Percentiles rank a stretch among this genome's conserved stretches.
Evolutionary conservation across 768 basidiomycete species (phyloP).

Genomic region (Pilatotrama ljubarskyi): DNA sequence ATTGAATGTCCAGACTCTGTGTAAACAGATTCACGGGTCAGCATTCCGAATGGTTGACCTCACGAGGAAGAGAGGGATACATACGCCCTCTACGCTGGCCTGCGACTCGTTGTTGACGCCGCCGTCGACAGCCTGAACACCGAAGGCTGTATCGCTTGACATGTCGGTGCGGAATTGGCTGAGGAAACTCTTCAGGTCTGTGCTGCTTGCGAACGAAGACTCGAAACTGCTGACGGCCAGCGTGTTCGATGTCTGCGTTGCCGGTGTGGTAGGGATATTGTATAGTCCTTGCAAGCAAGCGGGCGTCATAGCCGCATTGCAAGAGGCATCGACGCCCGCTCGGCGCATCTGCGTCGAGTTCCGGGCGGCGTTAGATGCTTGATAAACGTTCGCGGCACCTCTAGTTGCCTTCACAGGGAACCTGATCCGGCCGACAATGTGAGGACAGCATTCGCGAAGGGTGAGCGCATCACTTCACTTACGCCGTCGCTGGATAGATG

Average conservation of each 20-base stretch:
- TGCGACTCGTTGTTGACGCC: constrained; percentile 13
- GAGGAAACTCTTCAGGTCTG: constrained; percentile 19
- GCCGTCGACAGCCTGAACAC: constrained; percentile 4
- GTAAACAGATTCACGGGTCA: background rate
- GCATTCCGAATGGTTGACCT: background rate
- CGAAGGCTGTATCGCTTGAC: constrained; percentile 8
- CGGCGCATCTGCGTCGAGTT: constrained; percentile 6
- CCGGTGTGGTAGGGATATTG: constrained; percentile 27
- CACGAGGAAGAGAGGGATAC: background rate
- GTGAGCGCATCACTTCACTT: constrained; percentile 7
- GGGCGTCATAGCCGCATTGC: constrained; percentile 26
- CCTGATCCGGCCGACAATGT: constrained; percentile 30
- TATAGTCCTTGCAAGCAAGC: constrained; percentile 35
- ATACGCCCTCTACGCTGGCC: constrained; percentile 13
- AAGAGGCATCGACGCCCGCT: constrained; percentile 24
- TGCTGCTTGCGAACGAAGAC: constrained; percentile 5
- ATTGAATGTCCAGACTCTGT: constrained; percentile 22
- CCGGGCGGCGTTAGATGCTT: background rate
- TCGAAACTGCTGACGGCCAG: constrained; percentile 16
- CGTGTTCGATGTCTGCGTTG: constrained; percentile 7
- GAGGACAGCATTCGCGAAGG: too few relatives aligned
- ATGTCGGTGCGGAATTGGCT: constrained; percentile 19
- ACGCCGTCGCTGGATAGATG: constrained; percentile 33
- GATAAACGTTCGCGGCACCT: constrained; percentile 21
- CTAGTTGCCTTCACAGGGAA: constrained; percentile 27